Percentiles rank a stretch among this genome's conserved stretches.
phyloP scores from a whole-genome alignment of 2,329 filamentous ascomycete genomes.

The Xylariaceae sp. region DNA sequence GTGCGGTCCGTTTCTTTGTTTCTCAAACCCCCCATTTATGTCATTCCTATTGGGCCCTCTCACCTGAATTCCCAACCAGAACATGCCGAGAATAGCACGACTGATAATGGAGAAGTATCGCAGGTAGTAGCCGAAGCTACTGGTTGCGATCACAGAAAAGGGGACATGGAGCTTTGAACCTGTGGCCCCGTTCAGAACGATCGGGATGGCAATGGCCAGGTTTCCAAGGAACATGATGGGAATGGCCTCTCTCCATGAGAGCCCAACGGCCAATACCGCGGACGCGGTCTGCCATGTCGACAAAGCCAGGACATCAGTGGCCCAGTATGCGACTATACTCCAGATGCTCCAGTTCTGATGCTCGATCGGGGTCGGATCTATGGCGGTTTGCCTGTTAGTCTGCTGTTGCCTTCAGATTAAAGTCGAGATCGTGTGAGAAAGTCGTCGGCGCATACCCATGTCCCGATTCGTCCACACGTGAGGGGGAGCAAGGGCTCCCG shows the following conservation, averaged over 20 bases:
- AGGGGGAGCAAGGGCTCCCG: constrained; percentile 41
- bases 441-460: constrained; percentile 28
- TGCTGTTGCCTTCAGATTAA: background rate
- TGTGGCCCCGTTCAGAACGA: constrained; percentile 45
- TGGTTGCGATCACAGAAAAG: constrained; percentile 42
- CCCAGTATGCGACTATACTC: constrained; percentile 36
- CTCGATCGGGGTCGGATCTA: constrained; percentile 34
- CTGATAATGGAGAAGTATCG: constrained; percentile 37
- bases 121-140: constrained; percentile 44
- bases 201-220: constrained; percentile 51
- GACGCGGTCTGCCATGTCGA: constrained; percentile 35
- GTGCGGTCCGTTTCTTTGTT: background rate
- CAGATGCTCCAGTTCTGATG: constrained; percentile 37
- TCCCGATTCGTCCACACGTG: constrained; percentile 38
- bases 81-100: constrained; percentile 42
- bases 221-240: constrained; percentile 51
- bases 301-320: constrained; percentile 34
- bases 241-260: constrained; percentile 34
- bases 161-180: constrained; percentile 44
- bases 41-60: constrained; percentile 16
- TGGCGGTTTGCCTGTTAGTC: constrained; percentile 18
- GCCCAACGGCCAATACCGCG: constrained; percentile 33
- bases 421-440: background rate
- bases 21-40: background rate
- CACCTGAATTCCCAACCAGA: constrained; percentile 55